Evolutionary conservation across 768 basidiomycete genomes (phyloP), one percentile per base, ranked within the genome.

Genomic region (Filobasidium floriforme): DNA sequence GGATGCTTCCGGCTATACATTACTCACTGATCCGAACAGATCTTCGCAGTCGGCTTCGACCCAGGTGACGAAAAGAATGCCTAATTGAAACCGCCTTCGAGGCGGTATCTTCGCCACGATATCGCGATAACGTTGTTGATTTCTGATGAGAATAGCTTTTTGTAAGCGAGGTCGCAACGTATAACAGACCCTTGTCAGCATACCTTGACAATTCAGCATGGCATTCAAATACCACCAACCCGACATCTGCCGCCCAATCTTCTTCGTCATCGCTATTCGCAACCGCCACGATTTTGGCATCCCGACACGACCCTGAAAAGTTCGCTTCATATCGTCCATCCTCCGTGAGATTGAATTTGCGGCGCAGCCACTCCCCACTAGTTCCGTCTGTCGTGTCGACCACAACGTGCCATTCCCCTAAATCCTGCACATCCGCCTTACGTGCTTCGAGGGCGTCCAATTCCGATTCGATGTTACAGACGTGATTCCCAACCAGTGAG

Each of bases 221-320:
- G 28, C 61, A 67, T 59, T 67, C 66, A 19, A 67, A 63, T 10
- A 67, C 54, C n/a, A 61, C 41, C n/a, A 67, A 40, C 15, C 66
- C 60, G 19, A 61, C 40, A 12, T 18, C 28, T 52, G 11, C 41
- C 40, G 62, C 40, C 40, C 19, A 11, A 43, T 19, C 1, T 63
- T 28, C 24, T 4, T 59, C 15, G 46, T 44, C 55, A 1, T 28
- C 43, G 40, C 57, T n/a, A 51, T 65, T 55, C 2, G 37, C 57
- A 28, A 60, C 19, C n/a, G 64, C 64, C n/a, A 41, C 59, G 9
- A 65, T 59, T n/a, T 29, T 65, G 12, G 43, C 59, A 32, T 65
- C 59, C 32, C 64, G 55, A 18, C 24, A 57, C 49, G 57, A 32
- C 10, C 60, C 65, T 22, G 52, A 46, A 28, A 54, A 57, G 6